A percentile compares a stretch with the other conserved stretches of the same genome.
Conservation (phyloP, 192 early-diverging fungal genomes). For the Umbelopsis ramanniana region DNA sequence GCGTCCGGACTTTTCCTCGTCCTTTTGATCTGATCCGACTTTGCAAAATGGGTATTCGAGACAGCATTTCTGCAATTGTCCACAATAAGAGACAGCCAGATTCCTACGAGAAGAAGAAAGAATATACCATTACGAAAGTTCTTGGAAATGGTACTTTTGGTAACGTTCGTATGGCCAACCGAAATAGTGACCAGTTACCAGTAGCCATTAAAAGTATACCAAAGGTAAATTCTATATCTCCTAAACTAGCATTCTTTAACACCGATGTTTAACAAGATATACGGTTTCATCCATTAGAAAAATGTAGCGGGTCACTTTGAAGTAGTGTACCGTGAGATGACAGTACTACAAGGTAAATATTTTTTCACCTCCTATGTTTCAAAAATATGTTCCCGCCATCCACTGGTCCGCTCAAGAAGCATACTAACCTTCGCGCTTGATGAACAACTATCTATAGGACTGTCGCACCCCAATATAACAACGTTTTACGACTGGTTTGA, state of each 20-base stretch:
- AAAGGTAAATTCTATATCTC: conserved; percentile 32
- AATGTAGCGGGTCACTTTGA: conserved; percentile 74
- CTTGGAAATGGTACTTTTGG: conserved; percentile 60
- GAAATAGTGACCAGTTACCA: conserved; percentile 65
- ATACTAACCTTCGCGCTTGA: too few relatives aligned
- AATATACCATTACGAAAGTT: background rate
- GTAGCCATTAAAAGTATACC: conserved; percentile 90
- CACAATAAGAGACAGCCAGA: conserved; percentile 19
- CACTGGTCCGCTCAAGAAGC: too few relatives aligned
- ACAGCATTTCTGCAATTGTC: conserved; percentile 8
- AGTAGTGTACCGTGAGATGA: conserved; percentile 89
- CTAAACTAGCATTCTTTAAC: background rate
- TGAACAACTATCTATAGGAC: conserved; percentile 50
- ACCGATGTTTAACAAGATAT: background rate
- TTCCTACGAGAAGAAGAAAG: conserved; percentile 11
- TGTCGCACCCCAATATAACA: conserved; percentile 86
- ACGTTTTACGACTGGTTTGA: conserved; percentile 72
- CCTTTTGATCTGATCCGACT: background rate
- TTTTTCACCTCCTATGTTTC: background rate
- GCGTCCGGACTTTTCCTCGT: background rate
- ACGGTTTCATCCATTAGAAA: conserved; percentile 40
- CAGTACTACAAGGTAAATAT: conserved; percentile 47
- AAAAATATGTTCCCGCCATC: too few relatives aligned
- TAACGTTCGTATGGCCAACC: conserved; percentile 61
- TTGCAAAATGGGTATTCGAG: conserved; percentile 2